Conservation (phyloP, 148 eudicot species). For the Rheum nobile region DNA sequence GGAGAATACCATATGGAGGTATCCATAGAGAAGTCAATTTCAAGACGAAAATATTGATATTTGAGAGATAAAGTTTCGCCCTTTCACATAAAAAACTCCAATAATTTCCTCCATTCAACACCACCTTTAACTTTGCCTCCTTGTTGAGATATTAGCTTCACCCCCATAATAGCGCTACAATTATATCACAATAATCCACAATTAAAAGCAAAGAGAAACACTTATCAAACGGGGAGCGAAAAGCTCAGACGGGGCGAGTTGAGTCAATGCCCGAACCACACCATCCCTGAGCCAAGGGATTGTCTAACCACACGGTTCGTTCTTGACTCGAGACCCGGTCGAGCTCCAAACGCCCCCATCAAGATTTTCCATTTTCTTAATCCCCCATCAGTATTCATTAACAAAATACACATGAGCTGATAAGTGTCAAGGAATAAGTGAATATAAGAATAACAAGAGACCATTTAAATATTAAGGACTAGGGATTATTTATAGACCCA, state of each 20-base stretch:
- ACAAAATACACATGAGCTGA: not conserved
- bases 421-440: not conserved
- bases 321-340: slow-evolving; percentile 39
- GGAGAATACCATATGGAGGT: not conserved
- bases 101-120: not conserved
- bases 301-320: slow-evolving; percentile 45
- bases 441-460: not conserved
- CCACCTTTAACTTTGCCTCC: not conserved
- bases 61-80: not conserved
- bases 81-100: not conserved
- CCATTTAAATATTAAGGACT: not conserved
- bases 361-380: not conserved
- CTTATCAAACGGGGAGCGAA: not conserved
- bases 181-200: not conserved
- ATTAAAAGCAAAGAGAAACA: no score
- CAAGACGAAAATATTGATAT: not conserved
- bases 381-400: not conserved
- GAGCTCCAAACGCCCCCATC: not conserved
- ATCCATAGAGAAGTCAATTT: not conserved
- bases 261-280: slow-evolving; percentile 10
- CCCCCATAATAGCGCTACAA: not conserved
- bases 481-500: not conserved
- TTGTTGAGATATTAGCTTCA: no score
- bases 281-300: slow-evolving; percentile 7
- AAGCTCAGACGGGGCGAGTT: not conserved